A percentile compares a stretch with the other conserved stretches of the same genome.
phyloP scores from a whole-genome alignment of 345 rosid species.

The Conringia planisiliqua region DNA sequence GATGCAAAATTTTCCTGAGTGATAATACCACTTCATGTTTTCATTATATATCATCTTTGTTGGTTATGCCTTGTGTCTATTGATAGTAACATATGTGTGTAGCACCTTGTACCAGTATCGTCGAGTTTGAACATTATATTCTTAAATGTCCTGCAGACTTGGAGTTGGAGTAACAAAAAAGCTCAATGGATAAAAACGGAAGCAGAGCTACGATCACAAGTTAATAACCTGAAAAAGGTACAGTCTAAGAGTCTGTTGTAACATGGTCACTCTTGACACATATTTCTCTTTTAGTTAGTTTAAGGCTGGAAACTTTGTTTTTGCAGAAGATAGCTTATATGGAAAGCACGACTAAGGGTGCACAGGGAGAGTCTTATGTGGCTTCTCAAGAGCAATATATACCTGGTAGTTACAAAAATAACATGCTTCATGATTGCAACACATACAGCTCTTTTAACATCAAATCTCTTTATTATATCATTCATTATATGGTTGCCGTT shows the following conservation, averaged over 20 bases:
- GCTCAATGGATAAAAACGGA: slow-evolving; percentile 52
- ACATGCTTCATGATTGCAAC: slow-evolving; percentile 4
- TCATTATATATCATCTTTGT: neutral
- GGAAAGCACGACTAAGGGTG: neutral
- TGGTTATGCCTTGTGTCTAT: neutral
- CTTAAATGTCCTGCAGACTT: slow-evolving; percentile 35
- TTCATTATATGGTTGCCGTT: neutral
- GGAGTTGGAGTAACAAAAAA: slow-evolving; percentile 46
- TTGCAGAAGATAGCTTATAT: slow-evolving; percentile 30
- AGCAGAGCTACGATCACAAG: slow-evolving; percentile 41
- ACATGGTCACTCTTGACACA: neutral
- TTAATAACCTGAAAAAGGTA: slow-evolving; percentile 53
- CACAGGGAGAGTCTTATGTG: neutral
- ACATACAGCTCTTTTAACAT: neutral
- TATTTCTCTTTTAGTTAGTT: neutral
- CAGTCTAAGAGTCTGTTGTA: neutral
- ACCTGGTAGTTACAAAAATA: slow-evolving; percentile 1
- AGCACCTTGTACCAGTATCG: neutral
- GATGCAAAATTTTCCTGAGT: neutral
- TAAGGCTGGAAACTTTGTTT: neutral
- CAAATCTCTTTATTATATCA: neutral
- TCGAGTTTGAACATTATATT: neutral
- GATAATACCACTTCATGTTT: neutral
- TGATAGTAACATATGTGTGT: neutral
- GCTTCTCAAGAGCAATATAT: slow-evolving; percentile 13